Percentiles rank a stretch among this genome's conserved stretches.
Evolutionary conservation across 225 moss, liverwort and hornwort genomes (phyloP).

Genomic region (Polytrichum commune): DNA sequence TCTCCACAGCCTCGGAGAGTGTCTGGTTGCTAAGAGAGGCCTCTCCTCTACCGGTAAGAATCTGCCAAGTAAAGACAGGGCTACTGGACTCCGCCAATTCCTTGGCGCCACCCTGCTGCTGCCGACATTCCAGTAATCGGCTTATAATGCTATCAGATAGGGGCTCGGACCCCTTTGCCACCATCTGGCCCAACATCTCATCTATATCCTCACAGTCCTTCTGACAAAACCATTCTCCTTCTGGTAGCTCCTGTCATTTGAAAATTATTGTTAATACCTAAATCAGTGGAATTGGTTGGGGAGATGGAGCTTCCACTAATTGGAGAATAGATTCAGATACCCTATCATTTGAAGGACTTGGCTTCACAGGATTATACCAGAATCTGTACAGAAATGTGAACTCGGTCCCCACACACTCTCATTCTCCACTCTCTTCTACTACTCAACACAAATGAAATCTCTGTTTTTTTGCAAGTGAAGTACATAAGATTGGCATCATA

Average conservation of each 20-base stretch:
- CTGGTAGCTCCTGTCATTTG: slow-evolving; percentile 69
- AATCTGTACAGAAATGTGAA: too few relatives aligned
- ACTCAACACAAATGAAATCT: too few relatives aligned
- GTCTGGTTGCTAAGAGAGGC: slow-evolving; percentile 62
- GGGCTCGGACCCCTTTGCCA: slow-evolving; percentile 75
- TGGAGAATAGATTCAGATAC: too few relatives aligned
- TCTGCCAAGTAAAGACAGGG: slow-evolving; percentile 66
- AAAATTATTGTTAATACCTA: not conserved
- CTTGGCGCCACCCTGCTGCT: slow-evolving; percentile 34
- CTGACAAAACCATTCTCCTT: slow-evolving; percentile 84
- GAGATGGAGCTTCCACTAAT: too few relatives aligned
- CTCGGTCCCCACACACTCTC: too few relatives aligned
- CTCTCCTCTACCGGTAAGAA: slow-evolving; percentile 64
- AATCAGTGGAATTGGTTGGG: too few relatives aligned
- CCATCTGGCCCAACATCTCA: slow-evolving; percentile 58
- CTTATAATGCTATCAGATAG: slow-evolving; percentile 66
- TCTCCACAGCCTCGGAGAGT: slow-evolving; percentile 68
- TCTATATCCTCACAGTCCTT: slow-evolving; percentile 68
- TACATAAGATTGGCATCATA: too few relatives aligned
- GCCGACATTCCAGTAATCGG: slow-evolving; percentile 59
- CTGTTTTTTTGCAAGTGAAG: too few relatives aligned
- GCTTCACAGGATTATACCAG: too few relatives aligned
- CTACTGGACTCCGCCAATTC: slow-evolving; percentile 42
- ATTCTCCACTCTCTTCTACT: too few relatives aligned
- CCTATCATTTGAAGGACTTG: too few relatives aligned